These are phyloP conservation scores for Sphaerulina populicola DNA, from an alignment of 2,329 filamentous ascomycete species.

Conservation along the genomic window DNA sequence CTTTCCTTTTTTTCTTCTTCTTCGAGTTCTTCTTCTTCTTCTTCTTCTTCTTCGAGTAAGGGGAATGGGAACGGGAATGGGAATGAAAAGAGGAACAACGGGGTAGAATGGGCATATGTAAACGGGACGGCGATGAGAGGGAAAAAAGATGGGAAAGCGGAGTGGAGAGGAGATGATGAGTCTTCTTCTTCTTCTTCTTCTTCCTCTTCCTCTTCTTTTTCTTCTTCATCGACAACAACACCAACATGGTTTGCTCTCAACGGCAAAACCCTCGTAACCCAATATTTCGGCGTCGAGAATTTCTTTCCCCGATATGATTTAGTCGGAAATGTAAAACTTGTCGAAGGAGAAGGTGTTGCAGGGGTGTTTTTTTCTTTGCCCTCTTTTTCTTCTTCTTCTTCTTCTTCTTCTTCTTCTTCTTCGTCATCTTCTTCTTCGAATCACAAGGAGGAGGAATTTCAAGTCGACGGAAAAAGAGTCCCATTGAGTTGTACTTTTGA, in stretches of 20 bases:
- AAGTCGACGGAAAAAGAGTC: too few relatives aligned
- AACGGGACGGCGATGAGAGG: background rate
- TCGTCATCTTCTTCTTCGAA: too few relatives aligned
- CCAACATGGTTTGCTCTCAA: conserved; percentile 3
- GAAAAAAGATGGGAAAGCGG: background rate
- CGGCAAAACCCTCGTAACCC: background rate
- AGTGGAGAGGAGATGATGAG: background rate
- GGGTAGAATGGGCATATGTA: background rate
- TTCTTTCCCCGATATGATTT: conserved; percentile 8
- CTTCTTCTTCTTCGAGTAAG: too few relatives aligned
- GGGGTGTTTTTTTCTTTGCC: background rate
- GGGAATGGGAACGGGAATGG: too few relatives aligned
- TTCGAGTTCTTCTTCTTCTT: too few relatives aligned
- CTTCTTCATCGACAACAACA: background rate
- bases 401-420: too few relatives aligned
- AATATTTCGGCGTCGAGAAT: background rate
- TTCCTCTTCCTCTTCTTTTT: too few relatives aligned
- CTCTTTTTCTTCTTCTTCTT: too few relatives aligned
- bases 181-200: too few relatives aligned
- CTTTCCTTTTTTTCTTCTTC: too few relatives aligned
- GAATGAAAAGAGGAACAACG: too few relatives aligned
- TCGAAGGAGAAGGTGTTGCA: background rate
- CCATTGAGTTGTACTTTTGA: conserved; percentile 1
- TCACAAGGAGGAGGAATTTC: too few relatives aligned
- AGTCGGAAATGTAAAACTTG: conserved; percentile 1